Conservation (phyloP, 306 rosid species). For the Ormosia emarginata region DNA sequence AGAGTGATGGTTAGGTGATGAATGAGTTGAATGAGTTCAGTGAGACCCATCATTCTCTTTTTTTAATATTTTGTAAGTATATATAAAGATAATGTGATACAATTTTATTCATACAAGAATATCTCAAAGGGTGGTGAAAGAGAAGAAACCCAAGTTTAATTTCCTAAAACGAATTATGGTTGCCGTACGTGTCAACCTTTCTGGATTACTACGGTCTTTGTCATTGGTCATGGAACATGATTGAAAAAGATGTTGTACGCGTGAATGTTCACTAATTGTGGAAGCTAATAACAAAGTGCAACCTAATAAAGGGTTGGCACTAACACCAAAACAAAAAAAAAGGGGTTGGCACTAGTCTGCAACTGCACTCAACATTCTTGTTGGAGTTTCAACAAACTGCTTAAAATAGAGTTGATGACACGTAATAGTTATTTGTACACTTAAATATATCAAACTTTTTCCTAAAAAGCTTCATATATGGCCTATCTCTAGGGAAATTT, state of each 20-base stretch:
- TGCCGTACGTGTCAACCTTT: background rate
- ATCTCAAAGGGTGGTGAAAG: background rate
- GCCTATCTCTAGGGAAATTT: background rate
- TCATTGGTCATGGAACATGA: background rate
- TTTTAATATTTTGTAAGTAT: too few relatives aligned
- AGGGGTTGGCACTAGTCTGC: background rate
- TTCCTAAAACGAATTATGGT: background rate
- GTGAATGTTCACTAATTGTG: constrained; percentile 1
- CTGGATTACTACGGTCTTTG: background rate
- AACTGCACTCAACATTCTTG: background rate
- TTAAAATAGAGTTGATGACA: constrained; percentile 20
- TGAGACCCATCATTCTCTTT: too few relatives aligned
- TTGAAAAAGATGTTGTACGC: background rate
- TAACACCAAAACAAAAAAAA: background rate
- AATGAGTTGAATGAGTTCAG: too few relatives aligned
- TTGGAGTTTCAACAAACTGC: background rate
- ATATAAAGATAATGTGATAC: too few relatives aligned
- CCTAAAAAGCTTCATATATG: background rate
- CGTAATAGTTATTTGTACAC: background rate
- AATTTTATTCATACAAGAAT: too few relatives aligned
- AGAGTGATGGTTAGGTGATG: too few relatives aligned
- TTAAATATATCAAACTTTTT: background rate
- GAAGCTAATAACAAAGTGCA: constrained; percentile 2
- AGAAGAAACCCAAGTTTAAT: background rate
- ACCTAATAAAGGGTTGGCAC: constrained; percentile 8